A percentile compares a stretch with the other conserved stretches of the same genome.
These are phyloP conservation scores for Cercospora sesami DNA, from an alignment of 2,329 filamentous ascomycete species.

Conservation along the genomic window DNA sequence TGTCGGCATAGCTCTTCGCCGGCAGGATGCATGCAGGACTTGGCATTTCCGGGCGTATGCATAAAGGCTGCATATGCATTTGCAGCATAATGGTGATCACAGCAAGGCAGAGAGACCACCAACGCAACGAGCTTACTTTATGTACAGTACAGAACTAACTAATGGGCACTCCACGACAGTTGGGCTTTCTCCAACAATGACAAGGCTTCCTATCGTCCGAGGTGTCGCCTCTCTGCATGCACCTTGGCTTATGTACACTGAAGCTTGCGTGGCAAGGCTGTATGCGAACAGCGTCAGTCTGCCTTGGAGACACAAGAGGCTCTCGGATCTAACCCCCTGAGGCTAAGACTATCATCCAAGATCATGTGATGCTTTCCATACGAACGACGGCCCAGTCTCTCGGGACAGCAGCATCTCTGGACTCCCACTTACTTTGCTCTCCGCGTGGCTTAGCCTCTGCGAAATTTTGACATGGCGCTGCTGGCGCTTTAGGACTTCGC, in stretches of 20 bases:
- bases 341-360: background rate
- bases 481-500: background rate
- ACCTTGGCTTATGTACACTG: background rate
- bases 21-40: background rate
- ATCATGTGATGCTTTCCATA: background rate
- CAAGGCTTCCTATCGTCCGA: background rate
- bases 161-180: background rate
- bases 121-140: constrained; percentile 1
- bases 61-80: background rate
- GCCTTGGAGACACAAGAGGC: background rate
- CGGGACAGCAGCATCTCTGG: background rate
- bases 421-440: background rate
- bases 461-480: background rate
- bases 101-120: background rate
- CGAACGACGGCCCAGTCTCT: background rate
- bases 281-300: background rate
- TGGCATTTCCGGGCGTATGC: constrained; percentile 3
- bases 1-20: background rate
- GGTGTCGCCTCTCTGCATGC: background rate
- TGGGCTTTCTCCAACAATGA: background rate
- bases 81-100: background rate
- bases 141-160: background rate
- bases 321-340: background rate
- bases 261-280: background rate
- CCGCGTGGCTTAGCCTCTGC: background rate